Evolutionary conservation across 1,284 basidiomycete genomes (phyloP), one percentile per base, ranked within the genome.

Genomic region (Sphaerobolus stellatus): DNA sequence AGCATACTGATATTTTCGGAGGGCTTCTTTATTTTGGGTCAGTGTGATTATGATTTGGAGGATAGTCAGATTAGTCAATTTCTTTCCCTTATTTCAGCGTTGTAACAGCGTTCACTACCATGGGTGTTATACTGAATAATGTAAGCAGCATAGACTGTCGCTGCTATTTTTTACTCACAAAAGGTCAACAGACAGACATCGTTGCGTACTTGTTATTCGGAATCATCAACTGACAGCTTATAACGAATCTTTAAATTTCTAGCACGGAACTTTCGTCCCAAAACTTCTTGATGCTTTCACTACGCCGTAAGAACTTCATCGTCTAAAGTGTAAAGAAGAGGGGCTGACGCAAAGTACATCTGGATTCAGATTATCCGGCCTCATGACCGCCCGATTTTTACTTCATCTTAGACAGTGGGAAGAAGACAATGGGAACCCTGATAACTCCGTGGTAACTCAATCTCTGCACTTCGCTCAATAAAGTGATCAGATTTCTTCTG

Each of bases 361-460:
- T 36, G 11, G 5, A n/a, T 7, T 4, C 36, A 69, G 68, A 4
- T 48, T 72, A 22, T 75, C 75, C 9, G 72, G 64, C 9, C 56
- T 60, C 6, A 64, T 71, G 45, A 67, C 68, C 6, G 69, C 69
- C 11, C 66, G 70, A 29, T 68, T 71, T 57, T 61, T 72, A 36
- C 61, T 72, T 11, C 61, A 68, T 57, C 57, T 71, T 31, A 66
- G 70, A 14, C 52, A 61, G 40, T 69, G 65, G 64, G 61, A 65
- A 38, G 36, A 38, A 38, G n/a, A n/a, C n/a, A n/a, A n/a, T n/a
- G n/a, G n/a, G n/a, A 38, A 38, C n/a, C 36, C n/a, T n/a, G n/a
- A n/a, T n/a, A n/a, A n/a, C n/a, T n/a, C n/a, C n/a, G n/a, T n/a
- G n/a, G n/a, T n/a, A n/a, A n/a, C n/a, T n/a, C n/a, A n/a, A n/a